Conservation (phyloP, 2,329 filamentous ascomycete species). For the Trichoderma semiorbis region DNA sequence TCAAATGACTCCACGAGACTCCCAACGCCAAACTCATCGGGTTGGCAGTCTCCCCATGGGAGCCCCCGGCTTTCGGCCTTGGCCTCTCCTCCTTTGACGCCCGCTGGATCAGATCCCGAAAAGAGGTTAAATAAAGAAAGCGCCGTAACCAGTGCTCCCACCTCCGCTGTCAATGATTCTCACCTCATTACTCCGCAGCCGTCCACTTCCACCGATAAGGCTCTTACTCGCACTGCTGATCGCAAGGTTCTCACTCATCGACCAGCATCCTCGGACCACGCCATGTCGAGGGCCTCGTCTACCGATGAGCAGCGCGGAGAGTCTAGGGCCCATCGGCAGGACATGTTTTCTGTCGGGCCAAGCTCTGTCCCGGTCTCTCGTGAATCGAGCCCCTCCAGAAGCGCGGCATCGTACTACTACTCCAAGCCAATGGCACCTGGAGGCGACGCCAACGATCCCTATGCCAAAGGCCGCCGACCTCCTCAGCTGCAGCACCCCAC, state of each 20-base stretch:
- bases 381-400: conserved; percentile 62
- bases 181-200: conserved; percentile 65
- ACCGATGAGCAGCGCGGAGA: conserved; percentile 36
- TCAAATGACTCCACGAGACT: conserved; percentile 60
- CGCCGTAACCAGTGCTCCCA: conserved; percentile 34
- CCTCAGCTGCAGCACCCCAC: conserved; percentile 64
- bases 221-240: conserved; percentile 39
- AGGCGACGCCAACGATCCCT: conserved; percentile 79
- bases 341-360: conserved; percentile 51
- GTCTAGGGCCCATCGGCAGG: conserved; percentile 45
- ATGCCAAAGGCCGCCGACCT: conserved; percentile 75
- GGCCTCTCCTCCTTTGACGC: conserved; percentile 86
- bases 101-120: conserved; percentile 63
- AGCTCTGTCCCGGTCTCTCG: conserved; percentile 56
- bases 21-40: conserved; percentile 62
- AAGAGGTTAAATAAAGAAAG: conserved; percentile 31
- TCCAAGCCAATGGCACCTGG: conserved; percentile 74
- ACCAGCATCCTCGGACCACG: conserved; percentile 41
- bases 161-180: conserved; percentile 35
- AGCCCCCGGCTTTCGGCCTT: conserved; percentile 68
- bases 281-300: conserved; percentile 41
- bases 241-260: conserved; percentile 41
- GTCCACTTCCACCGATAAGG: conserved; percentile 54
- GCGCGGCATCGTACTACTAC: conserved; percentile 60
- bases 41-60: conserved; percentile 61